Evolutionary conservation across 176 grass and related monocot species (phyloP).

Genomic region (Cocos nucifera): DNA sequence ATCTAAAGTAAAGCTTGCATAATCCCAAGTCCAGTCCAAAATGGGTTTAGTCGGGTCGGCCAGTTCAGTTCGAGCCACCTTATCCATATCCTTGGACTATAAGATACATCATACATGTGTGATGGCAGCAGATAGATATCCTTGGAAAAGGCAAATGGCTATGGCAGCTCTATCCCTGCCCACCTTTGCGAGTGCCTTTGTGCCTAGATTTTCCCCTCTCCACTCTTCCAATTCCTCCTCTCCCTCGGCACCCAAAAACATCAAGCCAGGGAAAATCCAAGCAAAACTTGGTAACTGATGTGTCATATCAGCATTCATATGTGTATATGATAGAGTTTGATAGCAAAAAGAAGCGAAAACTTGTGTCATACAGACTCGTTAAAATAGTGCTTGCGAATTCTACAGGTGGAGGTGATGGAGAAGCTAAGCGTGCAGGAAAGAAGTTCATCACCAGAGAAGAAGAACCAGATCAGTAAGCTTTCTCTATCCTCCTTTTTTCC

Average conservation of each 20-base stretch:
- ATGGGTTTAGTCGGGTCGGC: no score
- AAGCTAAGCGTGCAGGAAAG: slow-evolving; percentile 57
- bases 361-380: no score
- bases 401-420: slow-evolving; percentile 50
- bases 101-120: no score
- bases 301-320: background rate
- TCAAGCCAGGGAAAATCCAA: slow-evolving; percentile 2
- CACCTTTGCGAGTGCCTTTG: slow-evolving; percentile 11
- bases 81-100: no score
- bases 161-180: slow-evolving; percentile 27
- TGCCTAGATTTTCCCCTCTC: background rate
- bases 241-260: background rate
- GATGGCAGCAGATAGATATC: no score
- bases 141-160: slow-evolving; percentile 21
- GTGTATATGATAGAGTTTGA: background rate
- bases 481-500: background rate
- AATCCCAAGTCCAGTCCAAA: no score
- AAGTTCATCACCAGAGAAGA: slow-evolving; percentile 96
- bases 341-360: background rate
- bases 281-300: slow-evolving; percentile 6
- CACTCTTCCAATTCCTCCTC: background rate
- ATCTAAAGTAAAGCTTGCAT: no score
- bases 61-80: no score
- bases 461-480: slow-evolving; percentile 76
- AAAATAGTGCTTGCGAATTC: background rate